phyloP scores from a whole-genome alignment of 257 asterid genomes.

The Echites panduratus region DNA sequence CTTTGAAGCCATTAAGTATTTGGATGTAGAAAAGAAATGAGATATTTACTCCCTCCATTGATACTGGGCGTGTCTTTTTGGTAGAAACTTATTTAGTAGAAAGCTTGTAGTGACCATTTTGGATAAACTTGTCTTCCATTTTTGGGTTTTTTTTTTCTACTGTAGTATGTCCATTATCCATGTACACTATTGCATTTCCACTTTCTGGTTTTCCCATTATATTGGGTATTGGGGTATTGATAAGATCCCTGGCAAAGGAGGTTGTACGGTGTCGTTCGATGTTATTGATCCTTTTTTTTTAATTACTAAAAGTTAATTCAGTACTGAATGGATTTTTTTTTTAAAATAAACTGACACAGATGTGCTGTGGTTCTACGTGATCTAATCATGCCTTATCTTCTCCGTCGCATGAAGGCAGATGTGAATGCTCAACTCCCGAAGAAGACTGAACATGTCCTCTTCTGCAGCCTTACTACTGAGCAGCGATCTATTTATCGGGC shows the following conservation, averaged over 20 bases:
- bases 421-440: constrained; percentile 86
- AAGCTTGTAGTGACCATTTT: not conserved
- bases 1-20: not conserved
- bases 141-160: no score
- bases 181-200: not conserved
- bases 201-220: not conserved
- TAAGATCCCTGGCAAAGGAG: not conserved
- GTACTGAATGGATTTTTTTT: not conserved
- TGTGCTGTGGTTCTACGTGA: constrained; percentile 98
- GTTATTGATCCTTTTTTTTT: constrained; percentile 2
- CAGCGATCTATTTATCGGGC: constrained; percentile 92
- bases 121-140: not conserved
- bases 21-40: not conserved
- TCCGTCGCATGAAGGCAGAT: constrained; percentile 94
- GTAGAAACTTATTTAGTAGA: not conserved
- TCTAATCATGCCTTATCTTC: constrained; percentile 97
- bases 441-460: constrained; percentile 96
- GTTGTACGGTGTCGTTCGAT: not conserved
- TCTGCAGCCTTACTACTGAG: constrained; percentile 83
- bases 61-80: not conserved
- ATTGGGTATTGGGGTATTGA: not conserved
- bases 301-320: not conserved
- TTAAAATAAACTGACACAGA: constrained; percentile 34
- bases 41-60: not conserved
- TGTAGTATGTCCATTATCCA: no score